Conservation (phyloP, 129 eudicot species). For the Tagetes erecta region DNA sequence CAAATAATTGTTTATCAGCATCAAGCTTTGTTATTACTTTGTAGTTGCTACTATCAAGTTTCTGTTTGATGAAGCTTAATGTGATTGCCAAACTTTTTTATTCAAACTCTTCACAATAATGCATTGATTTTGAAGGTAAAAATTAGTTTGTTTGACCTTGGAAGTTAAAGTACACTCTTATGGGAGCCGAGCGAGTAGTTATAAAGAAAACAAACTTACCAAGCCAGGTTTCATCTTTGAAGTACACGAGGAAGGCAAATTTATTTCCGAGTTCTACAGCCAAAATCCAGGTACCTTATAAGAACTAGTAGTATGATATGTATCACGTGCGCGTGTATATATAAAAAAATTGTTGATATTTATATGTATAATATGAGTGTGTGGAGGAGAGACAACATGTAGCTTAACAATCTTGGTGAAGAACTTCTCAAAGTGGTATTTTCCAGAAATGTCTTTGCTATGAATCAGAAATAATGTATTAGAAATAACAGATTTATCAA, state of each 20-base stretch:
- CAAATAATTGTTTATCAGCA: neutral
- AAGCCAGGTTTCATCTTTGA: slow-evolving; percentile 50
- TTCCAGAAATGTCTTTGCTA: slow-evolving; percentile 51
- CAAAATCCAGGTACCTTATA: slow-evolving; percentile 8
- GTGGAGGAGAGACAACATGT: slow-evolving; percentile 35
- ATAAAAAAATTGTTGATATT: neutral
- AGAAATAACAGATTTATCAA: neutral
- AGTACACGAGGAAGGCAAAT: slow-evolving; percentile 48
- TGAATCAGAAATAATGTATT: neutral
- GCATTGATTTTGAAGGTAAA: slow-evolving; percentile 4
- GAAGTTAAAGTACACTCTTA: slow-evolving; percentile 22
- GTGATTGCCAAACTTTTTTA: slow-evolving; percentile 6
- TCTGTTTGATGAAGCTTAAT: slow-evolving; percentile 5
- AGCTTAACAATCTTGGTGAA: slow-evolving; percentile 42
- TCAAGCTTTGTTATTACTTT: neutral
- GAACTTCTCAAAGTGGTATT: slow-evolving; percentile 41
- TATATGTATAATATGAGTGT: neutral
- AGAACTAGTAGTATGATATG: slow-evolving; percentile 11
- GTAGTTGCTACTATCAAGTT: neutral
- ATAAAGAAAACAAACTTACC: slow-evolving; percentile 30
- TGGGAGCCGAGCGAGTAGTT: slow-evolving; percentile 4
- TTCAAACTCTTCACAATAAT: neutral
- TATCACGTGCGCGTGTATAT: neutral
- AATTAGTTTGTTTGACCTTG: slow-evolving; percentile 26
- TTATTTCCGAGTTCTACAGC: slow-evolving; percentile 40